phyloP scores from a whole-genome alignment of 768 basidiomycete genomes.

The Termitomyces sp. region DNA sequence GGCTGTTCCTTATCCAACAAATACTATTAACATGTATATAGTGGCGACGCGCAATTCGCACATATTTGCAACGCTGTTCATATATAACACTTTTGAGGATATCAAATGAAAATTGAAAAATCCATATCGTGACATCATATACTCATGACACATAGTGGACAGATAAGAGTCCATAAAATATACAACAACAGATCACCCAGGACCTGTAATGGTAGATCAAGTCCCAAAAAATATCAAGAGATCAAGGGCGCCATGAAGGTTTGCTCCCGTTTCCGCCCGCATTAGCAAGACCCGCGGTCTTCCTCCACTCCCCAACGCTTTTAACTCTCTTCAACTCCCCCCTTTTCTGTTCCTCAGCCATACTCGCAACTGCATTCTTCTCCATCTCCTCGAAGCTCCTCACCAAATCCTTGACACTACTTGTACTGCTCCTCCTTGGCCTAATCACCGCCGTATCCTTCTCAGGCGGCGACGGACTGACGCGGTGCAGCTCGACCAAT shows the following conservation, averaged over 20 bases:
- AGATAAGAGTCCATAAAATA: background rate
- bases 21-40: too few species aligned
- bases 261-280: background rate
- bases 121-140: background rate
- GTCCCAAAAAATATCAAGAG: background rate
- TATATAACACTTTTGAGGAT: too few species aligned
- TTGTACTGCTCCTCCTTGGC: conserved; percentile 56
- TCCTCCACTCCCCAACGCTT: conserved; percentile 29
- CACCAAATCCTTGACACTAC: conserved; percentile 71
- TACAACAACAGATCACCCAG: conserved; percentile 1
- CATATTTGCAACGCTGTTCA: too few species aligned
- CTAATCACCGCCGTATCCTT: conserved; percentile 18
- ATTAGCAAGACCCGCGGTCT: conserved; percentile 8
- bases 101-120: background rate
- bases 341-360: conserved; percentile 18
- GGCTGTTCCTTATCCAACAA: background rate
- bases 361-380: conserved; percentile 24
- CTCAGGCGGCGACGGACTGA: conserved; percentile 18
- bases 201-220: background rate
- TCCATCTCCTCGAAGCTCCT: conserved; percentile 47
- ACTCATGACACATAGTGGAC: background rate
- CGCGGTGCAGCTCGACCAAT: conserved; percentile 49
- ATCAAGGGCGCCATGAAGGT: conserved; percentile 15
- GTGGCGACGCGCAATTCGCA: too few species aligned
- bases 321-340: conserved; percentile 24